These are phyloP conservation scores for Linnemannia schmuckeri DNA, from an alignment of 192 early-diverging fungal genomes.

Conservation along the genomic window DNA sequence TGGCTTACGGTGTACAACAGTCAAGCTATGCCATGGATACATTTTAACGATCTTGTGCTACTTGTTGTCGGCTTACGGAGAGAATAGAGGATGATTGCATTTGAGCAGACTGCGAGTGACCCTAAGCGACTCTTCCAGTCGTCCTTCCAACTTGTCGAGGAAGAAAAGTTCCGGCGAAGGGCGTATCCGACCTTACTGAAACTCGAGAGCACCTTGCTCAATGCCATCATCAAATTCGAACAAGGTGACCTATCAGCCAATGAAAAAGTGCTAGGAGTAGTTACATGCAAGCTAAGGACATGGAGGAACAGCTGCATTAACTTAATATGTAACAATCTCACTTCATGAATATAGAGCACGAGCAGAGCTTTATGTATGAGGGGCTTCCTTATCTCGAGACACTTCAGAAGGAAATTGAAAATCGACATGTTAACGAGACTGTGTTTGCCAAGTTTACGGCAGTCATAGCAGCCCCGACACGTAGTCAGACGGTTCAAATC, in stretches of 20 bases:
- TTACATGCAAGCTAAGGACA: not conserved
- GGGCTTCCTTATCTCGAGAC: slow-evolving; percentile 23
- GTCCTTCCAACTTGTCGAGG: slow-evolving; percentile 86
- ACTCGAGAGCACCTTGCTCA: slow-evolving; percentile 70
- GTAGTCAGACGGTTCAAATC: slow-evolving; percentile 46
- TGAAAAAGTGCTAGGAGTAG: too few relatives aligned
- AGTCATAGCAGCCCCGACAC: slow-evolving; percentile 47
- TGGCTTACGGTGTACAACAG: too few relatives aligned
- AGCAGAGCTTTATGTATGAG: slow-evolving; percentile 40
- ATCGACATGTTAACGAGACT: slow-evolving; percentile 69
- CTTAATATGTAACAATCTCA: not conserved
- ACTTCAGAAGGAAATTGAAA: slow-evolving; percentile 59
- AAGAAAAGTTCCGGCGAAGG: slow-evolving; percentile 84
- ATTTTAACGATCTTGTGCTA: not conserved
- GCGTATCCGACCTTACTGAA: slow-evolving; percentile 80
- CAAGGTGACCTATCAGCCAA: slow-evolving; percentile 40
- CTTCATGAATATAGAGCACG: slow-evolving; percentile 5
- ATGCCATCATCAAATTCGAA: slow-evolving; percentile 69
- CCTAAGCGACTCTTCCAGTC: slow-evolving; percentile 78
- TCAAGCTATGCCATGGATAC: not conserved
- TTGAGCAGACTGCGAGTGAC: slow-evolving; percentile 82
- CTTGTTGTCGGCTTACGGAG: not conserved
- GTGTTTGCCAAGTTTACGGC: slow-evolving; percentile 62
- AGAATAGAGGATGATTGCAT: slow-evolving; percentile 76
- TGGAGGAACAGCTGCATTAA: not conserved